Percentiles rank a stretch among this genome's conserved stretches.
Evolutionary conservation across 495 filamentous ascomycete species (phyloP).

Genomic region (Sporormia fimetaria): DNA sequence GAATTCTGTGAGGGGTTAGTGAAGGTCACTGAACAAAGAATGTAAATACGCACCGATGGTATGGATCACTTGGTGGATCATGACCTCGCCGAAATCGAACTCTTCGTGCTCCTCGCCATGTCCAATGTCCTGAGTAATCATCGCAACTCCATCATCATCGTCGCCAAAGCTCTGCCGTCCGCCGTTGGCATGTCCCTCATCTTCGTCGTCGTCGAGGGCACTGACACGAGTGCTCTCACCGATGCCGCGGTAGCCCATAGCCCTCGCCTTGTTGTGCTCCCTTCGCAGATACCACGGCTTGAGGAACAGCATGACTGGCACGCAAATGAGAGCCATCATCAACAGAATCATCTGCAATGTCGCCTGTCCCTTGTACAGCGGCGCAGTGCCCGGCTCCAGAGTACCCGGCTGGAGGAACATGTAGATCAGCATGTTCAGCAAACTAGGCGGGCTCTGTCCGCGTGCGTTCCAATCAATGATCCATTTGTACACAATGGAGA

Average conservation of each 20-base stretch:
- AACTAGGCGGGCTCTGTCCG: slow-evolving; percentile 59
- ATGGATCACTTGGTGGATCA: slow-evolving; percentile 99
- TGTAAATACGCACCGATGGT: slow-evolving; percentile 66
- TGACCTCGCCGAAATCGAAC: slow-evolving; percentile 89
- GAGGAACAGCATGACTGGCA: slow-evolving; percentile 82
- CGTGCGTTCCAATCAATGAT: slow-evolving; percentile 69
- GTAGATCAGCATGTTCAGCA: slow-evolving; percentile 98
- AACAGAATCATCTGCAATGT: slow-evolving; percentile 65
- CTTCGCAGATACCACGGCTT: slow-evolving; percentile 89
- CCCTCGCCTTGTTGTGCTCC: slow-evolving; percentile 83
- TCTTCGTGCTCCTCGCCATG: slow-evolving; percentile 77
- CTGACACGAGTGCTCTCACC: slow-evolving; percentile 78
- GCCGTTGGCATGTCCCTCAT: slow-evolving; percentile 40
- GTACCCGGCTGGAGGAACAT: slow-evolving; percentile 90
- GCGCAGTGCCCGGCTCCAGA: slow-evolving; percentile 44
- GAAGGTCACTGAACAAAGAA: not conserved
- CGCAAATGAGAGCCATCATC: slow-evolving; percentile 72
- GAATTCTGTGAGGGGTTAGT: slow-evolving; percentile 54
- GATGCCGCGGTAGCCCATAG: slow-evolving; percentile 81
- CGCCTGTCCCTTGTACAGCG: slow-evolving; percentile 66
- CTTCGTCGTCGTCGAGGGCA: slow-evolving; percentile 63
- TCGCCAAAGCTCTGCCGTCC: slow-evolving; percentile 64
- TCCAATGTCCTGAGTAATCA: slow-evolving; percentile 78
- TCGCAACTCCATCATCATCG: slow-evolving; percentile 76
- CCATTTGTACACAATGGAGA: slow-evolving; percentile 96